Evolutionary conservation across 345 rosid genomes (phyloP).

Genomic region (Eucalyptus erythrocorys): DNA sequence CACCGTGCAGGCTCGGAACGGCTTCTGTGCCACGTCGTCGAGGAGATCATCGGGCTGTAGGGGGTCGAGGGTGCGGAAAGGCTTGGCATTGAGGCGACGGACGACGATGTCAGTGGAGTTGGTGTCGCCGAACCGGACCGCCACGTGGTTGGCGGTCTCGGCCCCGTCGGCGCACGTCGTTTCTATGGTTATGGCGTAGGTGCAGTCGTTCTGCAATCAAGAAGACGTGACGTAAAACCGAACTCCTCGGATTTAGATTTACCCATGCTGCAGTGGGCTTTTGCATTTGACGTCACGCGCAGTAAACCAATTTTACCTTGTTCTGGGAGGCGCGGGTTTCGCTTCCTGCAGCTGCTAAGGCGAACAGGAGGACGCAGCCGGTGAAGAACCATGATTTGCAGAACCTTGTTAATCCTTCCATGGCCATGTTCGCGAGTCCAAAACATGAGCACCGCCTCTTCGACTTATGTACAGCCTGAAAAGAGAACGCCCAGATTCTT

Average conservation of each 20-base stretch:
- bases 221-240: neutral
- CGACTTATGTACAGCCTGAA: neutral
- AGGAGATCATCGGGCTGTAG: conserved; percentile 18
- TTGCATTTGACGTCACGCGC: neutral
- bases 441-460: neutral
- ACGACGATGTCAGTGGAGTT: conserved; percentile 24
- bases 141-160: conserved; percentile 20
- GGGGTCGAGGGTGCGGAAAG: conserved; percentile 19
- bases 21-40: conserved; percentile 19
- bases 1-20: conserved; percentile 38
- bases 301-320: neutral
- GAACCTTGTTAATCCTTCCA: neutral
- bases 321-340: neutral
- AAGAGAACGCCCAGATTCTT: conserved; percentile 2
- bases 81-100: conserved; percentile 22
- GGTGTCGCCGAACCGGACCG: conserved; percentile 36
- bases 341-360: conserved; percentile 5
- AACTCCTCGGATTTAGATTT: neutral
- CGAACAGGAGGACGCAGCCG: conserved; percentile 11
- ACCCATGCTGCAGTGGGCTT: neutral
- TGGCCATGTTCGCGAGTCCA: neutral
- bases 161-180: conserved; percentile 36
- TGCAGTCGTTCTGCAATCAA: conserved; percentile 16
- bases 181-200: conserved; percentile 28
- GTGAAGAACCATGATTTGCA: neutral